Evolutionary conservation across 164 flowering plant genomes (phyloP).

Genomic region (Cinnamomum chago): DNA sequence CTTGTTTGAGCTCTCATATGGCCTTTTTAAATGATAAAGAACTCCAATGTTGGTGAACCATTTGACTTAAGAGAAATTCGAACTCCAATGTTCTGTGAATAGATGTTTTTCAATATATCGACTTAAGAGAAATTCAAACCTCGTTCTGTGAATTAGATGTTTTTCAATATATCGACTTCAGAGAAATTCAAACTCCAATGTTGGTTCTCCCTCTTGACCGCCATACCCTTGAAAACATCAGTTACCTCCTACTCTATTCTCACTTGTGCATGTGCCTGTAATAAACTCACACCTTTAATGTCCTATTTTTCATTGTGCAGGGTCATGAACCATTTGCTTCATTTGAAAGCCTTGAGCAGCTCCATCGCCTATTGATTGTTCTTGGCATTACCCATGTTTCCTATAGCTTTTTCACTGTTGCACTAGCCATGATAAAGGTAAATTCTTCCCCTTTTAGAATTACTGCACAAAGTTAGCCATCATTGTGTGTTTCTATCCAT

Average conservation of each 20-base stretch:
- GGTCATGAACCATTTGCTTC: slow-evolving; percentile 79
- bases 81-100: no score
- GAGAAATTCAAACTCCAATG: no score
- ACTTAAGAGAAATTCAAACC: no score
- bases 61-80: no score
- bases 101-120: neutral
- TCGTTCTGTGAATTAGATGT: neutral
- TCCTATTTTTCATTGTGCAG: slow-evolving; percentile 32
- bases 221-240: neutral
- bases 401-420: slow-evolving; percentile 61
- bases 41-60: no score
- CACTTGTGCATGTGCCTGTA: neutral
- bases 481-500: neutral
- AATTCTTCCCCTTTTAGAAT: neutral
- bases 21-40: neutral
- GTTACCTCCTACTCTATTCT: neutral
- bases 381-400: slow-evolving; percentile 71
- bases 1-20: neutral
- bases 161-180: no score
- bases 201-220: neutral
- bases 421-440: slow-evolving; percentile 84
- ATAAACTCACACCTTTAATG: neutral
- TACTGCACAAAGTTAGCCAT: neutral
- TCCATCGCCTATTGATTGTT: slow-evolving; percentile 77
- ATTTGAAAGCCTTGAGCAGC: slow-evolving; percentile 84